Evolutionary conservation across 148 eudicot genomes (phyloP).

Genomic region (Selenicereus undatus): DNA sequence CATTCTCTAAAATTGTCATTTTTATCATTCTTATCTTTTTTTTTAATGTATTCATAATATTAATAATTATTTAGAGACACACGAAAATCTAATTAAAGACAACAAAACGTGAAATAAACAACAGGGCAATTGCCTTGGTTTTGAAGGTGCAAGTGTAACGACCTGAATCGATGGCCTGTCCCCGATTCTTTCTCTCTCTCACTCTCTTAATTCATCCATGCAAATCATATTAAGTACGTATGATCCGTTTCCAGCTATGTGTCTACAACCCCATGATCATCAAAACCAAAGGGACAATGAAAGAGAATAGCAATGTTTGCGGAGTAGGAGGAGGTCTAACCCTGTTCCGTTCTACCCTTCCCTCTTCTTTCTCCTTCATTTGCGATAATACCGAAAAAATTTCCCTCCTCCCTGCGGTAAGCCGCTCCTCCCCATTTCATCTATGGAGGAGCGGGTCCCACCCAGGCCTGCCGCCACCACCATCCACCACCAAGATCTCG

Average conservation of each 20-base stretch:
- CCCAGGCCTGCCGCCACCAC: not conserved
- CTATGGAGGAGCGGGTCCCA: slow-evolving; percentile 48
- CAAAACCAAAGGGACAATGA: not conserved
- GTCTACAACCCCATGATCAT: not conserved
- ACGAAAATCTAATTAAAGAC: too few species aligned
- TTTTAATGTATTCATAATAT: too few species aligned
- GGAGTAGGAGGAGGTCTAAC: not conserved
- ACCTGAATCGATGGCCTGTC: too few species aligned
- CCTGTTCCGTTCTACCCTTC: not conserved
- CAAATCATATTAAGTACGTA: not conserved
- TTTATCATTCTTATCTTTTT: too few species aligned
- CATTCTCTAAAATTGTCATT: too few species aligned
- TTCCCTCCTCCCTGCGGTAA: not conserved
- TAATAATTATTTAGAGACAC: too few species aligned
- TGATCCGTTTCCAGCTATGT: not conserved
- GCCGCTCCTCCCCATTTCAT: slow-evolving; percentile 48
- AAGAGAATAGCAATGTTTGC: not conserved
- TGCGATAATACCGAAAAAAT: not conserved
- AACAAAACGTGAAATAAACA: too few species aligned
- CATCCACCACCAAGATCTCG: not conserved
- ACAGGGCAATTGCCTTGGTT: too few species aligned
- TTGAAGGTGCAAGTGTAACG: too few species aligned
- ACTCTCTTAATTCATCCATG: too few species aligned
- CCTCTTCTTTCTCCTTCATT: slow-evolving; percentile 9
- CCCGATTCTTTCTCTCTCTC: too few species aligned